A percentile compares a stretch with the other conserved stretches of the same genome.
These are phyloP conservation scores for Aspergillus chevalieri DNA, from an alignment of 2,329 filamentous ascomycete genomes.

Conservation along the genomic window DNA sequence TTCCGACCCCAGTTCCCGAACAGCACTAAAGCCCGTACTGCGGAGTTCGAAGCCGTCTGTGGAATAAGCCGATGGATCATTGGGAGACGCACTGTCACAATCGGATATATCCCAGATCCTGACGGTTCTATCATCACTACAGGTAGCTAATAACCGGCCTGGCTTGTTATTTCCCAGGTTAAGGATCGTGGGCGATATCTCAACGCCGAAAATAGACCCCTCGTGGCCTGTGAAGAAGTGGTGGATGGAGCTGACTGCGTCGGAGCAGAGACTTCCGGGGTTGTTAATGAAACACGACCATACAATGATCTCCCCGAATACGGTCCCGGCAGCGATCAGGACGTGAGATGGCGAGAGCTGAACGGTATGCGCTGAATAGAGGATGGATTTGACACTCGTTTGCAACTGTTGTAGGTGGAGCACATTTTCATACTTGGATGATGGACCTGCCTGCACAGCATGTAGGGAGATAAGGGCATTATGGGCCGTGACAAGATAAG, in stretches of 20 bases:
- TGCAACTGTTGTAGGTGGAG: conserved; percentile 37
- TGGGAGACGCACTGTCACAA: conserved; percentile 26
- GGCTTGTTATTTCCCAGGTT: conserved; percentile 30
- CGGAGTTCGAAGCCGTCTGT: conserved; percentile 35
- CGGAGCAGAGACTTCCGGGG: conserved; percentile 5
- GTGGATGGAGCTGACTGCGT: conserved; percentile 40
- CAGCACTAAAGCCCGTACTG: conserved; percentile 59
- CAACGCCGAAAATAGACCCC: conserved; percentile 87
- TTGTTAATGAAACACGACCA: conserved; percentile 61
- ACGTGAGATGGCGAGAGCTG: conserved; percentile 56
- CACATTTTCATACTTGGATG: conserved; percentile 14
- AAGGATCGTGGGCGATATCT: conserved; percentile 58
- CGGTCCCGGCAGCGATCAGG: conserved; percentile 80
- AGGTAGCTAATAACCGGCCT: conserved; percentile 71
- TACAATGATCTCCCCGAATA: conserved; percentile 87
- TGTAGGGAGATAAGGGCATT: conserved; percentile 64
- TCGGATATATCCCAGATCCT: conserved; percentile 78
- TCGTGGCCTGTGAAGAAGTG: conserved; percentile 66
- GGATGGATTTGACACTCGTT: conserved; percentile 63
- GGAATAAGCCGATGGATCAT: conserved; percentile 30
- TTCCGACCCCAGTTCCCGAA: conserved; percentile 30
- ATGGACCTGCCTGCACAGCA: conserved; percentile 9
- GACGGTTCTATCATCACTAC: conserved; percentile 89
- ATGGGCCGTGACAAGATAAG: conserved; percentile 73
- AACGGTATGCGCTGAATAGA: conserved; percentile 74